Evolutionary conservation across 2,329 filamentous ascomycete genomes (phyloP).

Genomic region (Penicillium sp.): DNA sequence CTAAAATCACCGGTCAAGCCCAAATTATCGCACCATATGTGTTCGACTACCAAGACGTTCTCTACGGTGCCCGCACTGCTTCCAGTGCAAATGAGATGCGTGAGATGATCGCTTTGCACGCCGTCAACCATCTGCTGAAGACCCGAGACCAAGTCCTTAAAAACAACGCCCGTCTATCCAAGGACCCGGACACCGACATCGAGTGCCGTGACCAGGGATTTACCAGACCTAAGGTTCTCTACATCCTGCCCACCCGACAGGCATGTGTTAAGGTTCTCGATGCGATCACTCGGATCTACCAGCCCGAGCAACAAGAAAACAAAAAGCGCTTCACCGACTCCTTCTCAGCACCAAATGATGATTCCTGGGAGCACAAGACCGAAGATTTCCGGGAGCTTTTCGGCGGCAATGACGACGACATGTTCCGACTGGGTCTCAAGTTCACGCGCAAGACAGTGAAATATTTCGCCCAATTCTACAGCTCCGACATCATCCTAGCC

Average conservation of each 20-base stretch:
- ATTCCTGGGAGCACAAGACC: conserved; percentile 71
- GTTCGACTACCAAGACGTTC: conserved; percentile 78
- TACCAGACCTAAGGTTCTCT: conserved; percentile 87
- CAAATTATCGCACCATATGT: conserved; percentile 67
- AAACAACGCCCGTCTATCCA: conserved; percentile 77
- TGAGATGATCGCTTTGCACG: conserved; percentile 74
- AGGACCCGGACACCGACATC: conserved; percentile 64
- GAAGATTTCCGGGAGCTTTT: conserved; percentile 89
- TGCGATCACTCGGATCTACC: conserved; percentile 70
- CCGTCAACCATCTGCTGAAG: conserved; percentile 89
- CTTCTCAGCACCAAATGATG: conserved; percentile 69
- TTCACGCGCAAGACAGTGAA: conserved; percentile 96
- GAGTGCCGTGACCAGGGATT: conserved; percentile 93
- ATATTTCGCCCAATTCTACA: conserved; percentile 93
- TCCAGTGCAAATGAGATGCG: conserved; percentile 69
- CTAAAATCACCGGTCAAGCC: conserved; percentile 62
- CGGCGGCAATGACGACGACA: conserved; percentile 92
- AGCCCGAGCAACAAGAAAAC: conserved; percentile 91
- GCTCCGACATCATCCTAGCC: conserved; percentile 89
- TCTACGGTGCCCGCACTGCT: conserved; percentile 71
- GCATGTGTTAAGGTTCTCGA: conserved; percentile 78
- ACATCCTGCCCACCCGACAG: conserved; percentile 85
- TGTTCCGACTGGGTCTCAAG: conserved; percentile 94
- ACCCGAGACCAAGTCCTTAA: conserved; percentile 90
- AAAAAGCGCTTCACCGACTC: conserved; percentile 86